These are phyloP conservation scores for Mucor lusitanicus DNA, from an alignment of 371 early-diverging fungal species.

Conservation along the genomic window DNA sequence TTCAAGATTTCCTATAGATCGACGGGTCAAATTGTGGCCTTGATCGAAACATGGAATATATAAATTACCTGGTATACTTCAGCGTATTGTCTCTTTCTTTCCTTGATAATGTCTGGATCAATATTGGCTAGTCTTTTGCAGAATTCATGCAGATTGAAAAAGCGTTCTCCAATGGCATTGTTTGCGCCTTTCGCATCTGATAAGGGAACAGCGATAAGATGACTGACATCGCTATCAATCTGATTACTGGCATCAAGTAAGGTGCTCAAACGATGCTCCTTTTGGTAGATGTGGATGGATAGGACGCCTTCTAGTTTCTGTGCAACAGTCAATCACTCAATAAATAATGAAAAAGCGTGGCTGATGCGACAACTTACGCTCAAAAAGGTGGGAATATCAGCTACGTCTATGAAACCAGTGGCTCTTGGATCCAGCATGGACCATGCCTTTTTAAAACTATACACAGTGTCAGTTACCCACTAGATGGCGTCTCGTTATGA, in stretches of 20 bases:
- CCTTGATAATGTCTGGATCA: slow-evolving; percentile 30
- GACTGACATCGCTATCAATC: slow-evolving; percentile 23
- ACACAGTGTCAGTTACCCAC: not conserved
- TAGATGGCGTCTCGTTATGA: not conserved
- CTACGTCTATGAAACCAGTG: slow-evolving; percentile 48
- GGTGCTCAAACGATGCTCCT: slow-evolving; percentile 32
- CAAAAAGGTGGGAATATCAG: slow-evolving; percentile 45
- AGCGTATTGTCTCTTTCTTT: slow-evolving; percentile 36
- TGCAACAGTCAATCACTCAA: too few species aligned
- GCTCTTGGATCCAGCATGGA: slow-evolving; percentile 47
- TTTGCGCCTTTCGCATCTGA: not conserved
- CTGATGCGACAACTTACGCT: slow-evolving; percentile 14
- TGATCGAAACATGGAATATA: too few species aligned
- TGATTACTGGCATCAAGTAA: slow-evolving; percentile 33
- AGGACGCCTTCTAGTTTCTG: slow-evolving; percentile 46
- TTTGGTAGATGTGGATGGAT: slow-evolving; percentile 43
- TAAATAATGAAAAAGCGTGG: too few species aligned
- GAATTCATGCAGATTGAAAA: slow-evolving; percentile 33
- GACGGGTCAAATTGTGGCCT: not conserved
- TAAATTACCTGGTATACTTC: slow-evolving; percentile 51
- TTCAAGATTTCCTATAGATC: slow-evolving; percentile 26
- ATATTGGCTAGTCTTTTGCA: slow-evolving; percentile 38
- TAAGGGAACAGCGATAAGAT: slow-evolving; percentile 19
- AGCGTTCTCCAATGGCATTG: slow-evolving; percentile 24
- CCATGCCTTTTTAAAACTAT: slow-evolving; percentile 56